Evolutionary conservation across 2,329 filamentous ascomycete genomes (phyloP).

Genomic region (Phaeosphaeriaceae sp.): DNA sequence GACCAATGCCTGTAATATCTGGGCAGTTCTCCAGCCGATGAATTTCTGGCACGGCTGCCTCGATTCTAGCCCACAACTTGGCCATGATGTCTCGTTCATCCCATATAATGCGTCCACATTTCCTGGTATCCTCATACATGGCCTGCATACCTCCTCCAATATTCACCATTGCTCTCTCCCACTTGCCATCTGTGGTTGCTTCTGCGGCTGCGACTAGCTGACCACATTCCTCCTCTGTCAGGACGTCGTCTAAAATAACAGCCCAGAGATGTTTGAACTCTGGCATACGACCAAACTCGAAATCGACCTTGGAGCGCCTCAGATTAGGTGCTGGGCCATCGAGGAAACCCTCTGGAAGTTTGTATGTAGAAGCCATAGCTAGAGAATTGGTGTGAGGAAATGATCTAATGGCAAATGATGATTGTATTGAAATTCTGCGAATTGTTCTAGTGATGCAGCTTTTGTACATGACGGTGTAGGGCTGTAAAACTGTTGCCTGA

Average conservation of each 20-base stretch:
- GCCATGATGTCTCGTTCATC: constrained; percentile 68
- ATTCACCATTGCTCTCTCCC: constrained; percentile 74
- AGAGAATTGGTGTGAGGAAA: constrained; percentile 1
- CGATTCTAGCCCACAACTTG: constrained; percentile 66
- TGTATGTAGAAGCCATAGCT: constrained; percentile 41
- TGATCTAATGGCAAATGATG: background rate
- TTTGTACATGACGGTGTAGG: constrained; percentile 4
- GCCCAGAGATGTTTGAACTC: constrained; percentile 64
- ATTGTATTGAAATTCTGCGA: background rate
- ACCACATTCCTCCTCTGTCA: constrained; percentile 68
- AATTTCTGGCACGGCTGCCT: constrained; percentile 57
- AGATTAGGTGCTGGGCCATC: constrained; percentile 54
- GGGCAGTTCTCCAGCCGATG: constrained; percentile 47
- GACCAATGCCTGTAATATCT: constrained; percentile 54
- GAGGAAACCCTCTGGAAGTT: constrained; percentile 58
- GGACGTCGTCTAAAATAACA: constrained; percentile 67
- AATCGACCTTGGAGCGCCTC: constrained; percentile 60
- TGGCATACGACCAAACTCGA: constrained; percentile 54
- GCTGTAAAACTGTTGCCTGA: constrained; percentile 23
- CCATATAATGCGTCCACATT: constrained; percentile 80
- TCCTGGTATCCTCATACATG: constrained; percentile 64
- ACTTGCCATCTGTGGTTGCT: constrained; percentile 50
- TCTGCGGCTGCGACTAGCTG: constrained; percentile 38
- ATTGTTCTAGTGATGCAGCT: background rate
- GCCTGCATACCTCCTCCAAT: constrained; percentile 67